These are phyloP conservation scores for Erodium trifolium DNA, from an alignment of 441 rosid species.

Conservation along the genomic window DNA sequence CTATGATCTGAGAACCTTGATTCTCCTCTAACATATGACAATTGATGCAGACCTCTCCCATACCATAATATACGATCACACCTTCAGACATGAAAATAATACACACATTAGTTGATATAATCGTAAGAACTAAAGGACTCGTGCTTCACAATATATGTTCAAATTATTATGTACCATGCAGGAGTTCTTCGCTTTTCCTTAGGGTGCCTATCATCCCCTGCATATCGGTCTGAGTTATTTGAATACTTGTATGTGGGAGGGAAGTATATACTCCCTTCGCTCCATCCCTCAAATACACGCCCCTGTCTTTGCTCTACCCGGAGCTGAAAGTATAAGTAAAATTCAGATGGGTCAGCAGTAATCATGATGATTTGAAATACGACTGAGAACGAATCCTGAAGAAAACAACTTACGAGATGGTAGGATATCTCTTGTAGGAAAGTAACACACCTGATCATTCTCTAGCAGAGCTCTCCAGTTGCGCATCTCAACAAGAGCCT, in stretches of 20 bases:
- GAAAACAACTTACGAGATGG: too few species aligned
- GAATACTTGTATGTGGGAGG: slow-evolving; percentile 99
- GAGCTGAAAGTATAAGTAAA: slow-evolving; percentile 40
- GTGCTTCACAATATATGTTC: background rate
- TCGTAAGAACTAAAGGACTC: background rate
- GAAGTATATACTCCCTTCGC: slow-evolving; percentile 83
- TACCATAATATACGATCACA: too few species aligned
- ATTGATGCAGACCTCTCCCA: too few species aligned
- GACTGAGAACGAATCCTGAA: too few species aligned
- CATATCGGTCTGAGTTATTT: slow-evolving; percentile 83
- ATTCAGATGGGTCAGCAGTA: slow-evolving; percentile 11
- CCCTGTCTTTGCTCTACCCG: slow-evolving; percentile 72
- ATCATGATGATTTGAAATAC: too few species aligned
- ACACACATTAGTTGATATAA: background rate
- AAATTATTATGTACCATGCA: slow-evolving; percentile 48
- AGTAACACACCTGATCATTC: slow-evolving; percentile 77
- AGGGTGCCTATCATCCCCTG: slow-evolving; percentile 72
- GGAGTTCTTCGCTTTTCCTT: slow-evolving; percentile 96
- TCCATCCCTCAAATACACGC: slow-evolving; percentile 81
- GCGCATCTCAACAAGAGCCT: slow-evolving; percentile 95
- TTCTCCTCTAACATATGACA: too few species aligned
- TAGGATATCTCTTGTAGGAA: background rate
- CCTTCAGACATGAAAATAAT: background rate
- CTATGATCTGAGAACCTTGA: too few species aligned
- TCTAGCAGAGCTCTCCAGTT: slow-evolving; percentile 86